phyloP scores from a whole-genome alignment of 768 basidiomycete genomes.

The Suillus weaverae region DNA sequence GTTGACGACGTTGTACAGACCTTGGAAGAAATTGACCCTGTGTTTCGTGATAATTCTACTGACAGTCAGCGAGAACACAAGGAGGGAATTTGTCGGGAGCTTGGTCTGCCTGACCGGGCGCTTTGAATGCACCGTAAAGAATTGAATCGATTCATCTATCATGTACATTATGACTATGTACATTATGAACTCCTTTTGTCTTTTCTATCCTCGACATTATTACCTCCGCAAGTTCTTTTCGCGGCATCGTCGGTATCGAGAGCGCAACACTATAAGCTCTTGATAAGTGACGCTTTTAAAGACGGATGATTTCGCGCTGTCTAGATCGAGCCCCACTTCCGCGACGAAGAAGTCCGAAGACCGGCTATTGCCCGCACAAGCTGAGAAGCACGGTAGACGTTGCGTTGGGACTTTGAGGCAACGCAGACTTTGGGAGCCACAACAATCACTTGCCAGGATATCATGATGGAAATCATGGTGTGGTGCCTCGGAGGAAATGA shows the following conservation, averaged over 20 bases:
- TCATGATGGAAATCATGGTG: too few species aligned
- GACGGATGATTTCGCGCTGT: background rate
- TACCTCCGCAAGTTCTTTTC: background rate
- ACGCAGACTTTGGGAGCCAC: too few species aligned
- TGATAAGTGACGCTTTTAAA: background rate
- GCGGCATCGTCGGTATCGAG: background rate
- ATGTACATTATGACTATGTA: background rate
- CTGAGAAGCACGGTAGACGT: too few species aligned
- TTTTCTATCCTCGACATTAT: background rate
- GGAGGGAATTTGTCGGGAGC: constrained; percentile 27
- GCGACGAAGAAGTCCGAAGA: too few species aligned
- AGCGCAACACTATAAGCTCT: too few species aligned
- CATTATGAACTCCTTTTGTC: background rate
- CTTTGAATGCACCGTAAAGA: constrained; percentile 11
- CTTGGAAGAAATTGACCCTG: constrained; percentile 34
- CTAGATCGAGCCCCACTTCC: background rate
- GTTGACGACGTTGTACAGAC: constrained; percentile 20
- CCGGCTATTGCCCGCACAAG: too few species aligned
- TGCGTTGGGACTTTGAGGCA: too few species aligned
- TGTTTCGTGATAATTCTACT: constrained; percentile 30
- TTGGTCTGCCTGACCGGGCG: constrained; percentile 29
- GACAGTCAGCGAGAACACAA: constrained; percentile 28
- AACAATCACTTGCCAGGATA: too few species aligned
- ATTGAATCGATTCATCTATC: background rate
- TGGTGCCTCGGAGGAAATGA: too few species aligned